Conservation (phyloP, 345 rosid genomes). For the Trapa incisa region DNA sequence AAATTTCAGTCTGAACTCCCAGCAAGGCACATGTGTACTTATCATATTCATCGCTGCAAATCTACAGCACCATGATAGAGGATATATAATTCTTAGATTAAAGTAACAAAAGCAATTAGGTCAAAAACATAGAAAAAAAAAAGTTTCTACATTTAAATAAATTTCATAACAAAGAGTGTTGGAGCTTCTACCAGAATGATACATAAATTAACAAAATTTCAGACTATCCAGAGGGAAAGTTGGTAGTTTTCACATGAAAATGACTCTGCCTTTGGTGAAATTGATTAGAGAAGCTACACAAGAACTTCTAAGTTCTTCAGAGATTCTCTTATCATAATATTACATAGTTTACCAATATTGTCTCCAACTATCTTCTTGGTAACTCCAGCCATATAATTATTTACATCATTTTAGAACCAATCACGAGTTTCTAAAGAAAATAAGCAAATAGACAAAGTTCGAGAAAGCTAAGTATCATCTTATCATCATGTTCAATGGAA, state of each 20-base stretch:
- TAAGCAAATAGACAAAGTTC: background rate
- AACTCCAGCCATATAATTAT: background rate
- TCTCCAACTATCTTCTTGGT: background rate
- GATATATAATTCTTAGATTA: background rate
- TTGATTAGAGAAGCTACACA: background rate
- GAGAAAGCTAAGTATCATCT: background rate
- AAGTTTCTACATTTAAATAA: background rate
- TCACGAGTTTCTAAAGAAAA: background rate
- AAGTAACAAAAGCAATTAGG: background rate
- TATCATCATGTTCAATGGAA: background rate
- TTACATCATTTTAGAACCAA: background rate
- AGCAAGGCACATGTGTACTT: constrained; percentile 56
- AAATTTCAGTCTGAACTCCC: constrained; percentile 77
- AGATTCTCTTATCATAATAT: no score
- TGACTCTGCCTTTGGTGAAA: background rate
- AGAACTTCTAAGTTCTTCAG: background rate
- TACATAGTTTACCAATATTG: background rate
- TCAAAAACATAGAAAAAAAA: background rate
- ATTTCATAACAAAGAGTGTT: background rate
- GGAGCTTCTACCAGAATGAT: background rate
- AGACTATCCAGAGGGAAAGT: background rate
- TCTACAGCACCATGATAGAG: constrained; percentile 29
- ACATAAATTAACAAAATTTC: background rate
- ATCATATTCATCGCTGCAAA: constrained; percentile 83
- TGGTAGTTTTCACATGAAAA: background rate